Conservation (phyloP, 257 asterid species). For the Eustoma russellianum region DNA sequence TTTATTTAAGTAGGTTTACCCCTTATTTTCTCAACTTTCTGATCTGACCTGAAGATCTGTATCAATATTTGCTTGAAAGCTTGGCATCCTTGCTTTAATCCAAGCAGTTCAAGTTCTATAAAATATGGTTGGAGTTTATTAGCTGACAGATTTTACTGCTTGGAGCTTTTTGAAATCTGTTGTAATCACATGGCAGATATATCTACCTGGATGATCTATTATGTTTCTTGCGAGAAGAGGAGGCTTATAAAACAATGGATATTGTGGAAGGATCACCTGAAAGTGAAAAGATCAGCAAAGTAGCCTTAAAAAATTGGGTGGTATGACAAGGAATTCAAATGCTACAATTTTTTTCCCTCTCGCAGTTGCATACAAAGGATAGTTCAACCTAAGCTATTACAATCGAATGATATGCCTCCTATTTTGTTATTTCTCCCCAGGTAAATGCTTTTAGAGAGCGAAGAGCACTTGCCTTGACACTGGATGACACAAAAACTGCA, state of each 20-base stretch:
- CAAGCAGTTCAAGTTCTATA: background rate
- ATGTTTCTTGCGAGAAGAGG: conserved; percentile 78
- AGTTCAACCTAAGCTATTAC: background rate
- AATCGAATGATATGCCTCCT: background rate
- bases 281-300: conserved; percentile 56
- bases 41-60: too few relatives aligned
- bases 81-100: too few relatives aligned
- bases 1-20: too few relatives aligned
- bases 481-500: conserved; percentile 84
- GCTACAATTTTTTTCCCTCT: too few relatives aligned
- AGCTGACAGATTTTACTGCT: too few relatives aligned
- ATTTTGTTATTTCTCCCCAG: conserved; percentile 19
- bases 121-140: background rate
- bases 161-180: background rate
- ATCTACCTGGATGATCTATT: conserved; percentile 59
- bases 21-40: too few relatives aligned
- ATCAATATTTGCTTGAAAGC: too few relatives aligned
- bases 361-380: background rate
- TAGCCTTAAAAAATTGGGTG: conserved; percentile 81
- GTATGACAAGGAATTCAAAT: conserved; percentile 26
- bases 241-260: conserved; percentile 52
- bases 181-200: conserved; percentile 32
- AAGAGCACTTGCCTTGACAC: conserved; percentile 77
- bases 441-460: conserved; percentile 79
- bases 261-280: conserved; percentile 65